Evolutionary conservation across 345 rosid genomes (phyloP).

Genomic region (Ceriops decandra): DNA sequence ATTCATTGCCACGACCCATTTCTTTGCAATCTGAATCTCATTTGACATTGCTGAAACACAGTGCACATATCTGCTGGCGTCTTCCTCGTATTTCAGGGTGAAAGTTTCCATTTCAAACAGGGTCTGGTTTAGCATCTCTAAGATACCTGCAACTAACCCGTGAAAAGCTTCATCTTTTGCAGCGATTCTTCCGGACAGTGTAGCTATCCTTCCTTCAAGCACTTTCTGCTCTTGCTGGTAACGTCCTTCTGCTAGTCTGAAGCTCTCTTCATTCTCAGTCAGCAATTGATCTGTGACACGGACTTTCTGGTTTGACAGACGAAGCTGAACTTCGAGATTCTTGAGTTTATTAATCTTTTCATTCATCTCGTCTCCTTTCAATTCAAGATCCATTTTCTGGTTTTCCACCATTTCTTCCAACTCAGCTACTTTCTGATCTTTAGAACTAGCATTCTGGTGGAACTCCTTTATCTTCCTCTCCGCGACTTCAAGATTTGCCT

Average conservation of each 20-base stretch:
- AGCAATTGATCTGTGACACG: conserved; percentile 82
- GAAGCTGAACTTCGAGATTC: conserved; percentile 72
- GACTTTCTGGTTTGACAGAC: conserved; percentile 88
- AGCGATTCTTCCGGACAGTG: conserved; percentile 34
- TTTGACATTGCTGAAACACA: conserved; percentile 35
- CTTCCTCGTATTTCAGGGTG: conserved; percentile 40
- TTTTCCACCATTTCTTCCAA: conserved; percentile 57
- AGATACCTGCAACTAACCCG: conserved; percentile 40
- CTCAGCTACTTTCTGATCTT: conserved; percentile 43
- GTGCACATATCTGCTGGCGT: conserved; percentile 31
- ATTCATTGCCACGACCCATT: conserved; percentile 39
- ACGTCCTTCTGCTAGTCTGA: conserved; percentile 56
- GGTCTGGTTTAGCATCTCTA: conserved; percentile 36
- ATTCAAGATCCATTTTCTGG: conserved; percentile 58
- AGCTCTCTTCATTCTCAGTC: conserved; percentile 64
- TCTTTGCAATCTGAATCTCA: conserved; percentile 44
- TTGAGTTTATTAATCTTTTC: conserved; percentile 47
- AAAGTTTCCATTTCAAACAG: conserved; percentile 39
- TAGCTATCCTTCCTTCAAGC: conserved; percentile 50
- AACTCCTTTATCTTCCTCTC: conserved; percentile 22
- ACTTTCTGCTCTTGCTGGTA: conserved; percentile 52
- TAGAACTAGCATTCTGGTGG: conserved; percentile 21
- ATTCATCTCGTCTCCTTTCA: conserved; percentile 70
- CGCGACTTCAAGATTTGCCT: conserved; percentile 16
- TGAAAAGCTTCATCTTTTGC: conserved; percentile 34